These are phyloP conservation scores for Solanum medicagineum DNA, from an alignment of 257 asterid species.

Conservation along the genomic window DNA sequence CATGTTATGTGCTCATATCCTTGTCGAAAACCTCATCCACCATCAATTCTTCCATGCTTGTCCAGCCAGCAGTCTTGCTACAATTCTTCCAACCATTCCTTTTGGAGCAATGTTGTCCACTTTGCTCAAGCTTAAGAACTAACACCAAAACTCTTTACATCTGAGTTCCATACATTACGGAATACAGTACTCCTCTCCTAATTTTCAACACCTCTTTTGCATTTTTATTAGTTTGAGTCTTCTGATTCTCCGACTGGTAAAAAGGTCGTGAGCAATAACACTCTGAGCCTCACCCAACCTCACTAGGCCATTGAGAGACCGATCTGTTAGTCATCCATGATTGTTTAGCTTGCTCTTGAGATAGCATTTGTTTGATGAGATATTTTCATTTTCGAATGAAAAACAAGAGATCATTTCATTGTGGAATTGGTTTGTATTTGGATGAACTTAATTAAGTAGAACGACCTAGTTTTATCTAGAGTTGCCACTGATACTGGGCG, in stretches of 20 bases:
- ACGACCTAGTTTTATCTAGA: not conserved
- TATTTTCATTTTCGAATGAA: not conserved
- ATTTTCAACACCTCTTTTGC: constrained; percentile 29
- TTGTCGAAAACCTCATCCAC: constrained; percentile 84
- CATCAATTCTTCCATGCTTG: constrained; percentile 51
- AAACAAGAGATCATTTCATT: not conserved
- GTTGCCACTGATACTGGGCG: not conserved
- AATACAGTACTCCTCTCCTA: constrained; percentile 50
- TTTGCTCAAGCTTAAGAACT: constrained; percentile 45
- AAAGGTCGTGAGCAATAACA: constrained; percentile 43
- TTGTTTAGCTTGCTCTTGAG: not conserved
- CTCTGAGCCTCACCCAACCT: constrained; percentile 47
- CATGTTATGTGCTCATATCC: constrained; percentile 68
- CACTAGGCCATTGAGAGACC: too few species aligned
- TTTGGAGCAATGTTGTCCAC: constrained; percentile 18
- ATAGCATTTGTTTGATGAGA: not conserved
- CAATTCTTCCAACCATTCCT: constrained; percentile 58
- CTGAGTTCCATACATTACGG: constrained; percentile 48
- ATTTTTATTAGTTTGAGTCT: constrained; percentile 17
- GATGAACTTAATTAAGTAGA: not conserved
- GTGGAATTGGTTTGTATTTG: not conserved
- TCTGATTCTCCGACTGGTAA: constrained; percentile 44
- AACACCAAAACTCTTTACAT: constrained; percentile 26
- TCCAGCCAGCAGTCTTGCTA: constrained; percentile 69
- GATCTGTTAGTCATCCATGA: not conserved